A percentile compares a stretch with the other conserved stretches of the same genome.
These are phyloP conservation scores for Aurifilum marmelostoma DNA, from an alignment of 2,329 filamentous ascomycete genomes.

Conservation along the genomic window DNA sequence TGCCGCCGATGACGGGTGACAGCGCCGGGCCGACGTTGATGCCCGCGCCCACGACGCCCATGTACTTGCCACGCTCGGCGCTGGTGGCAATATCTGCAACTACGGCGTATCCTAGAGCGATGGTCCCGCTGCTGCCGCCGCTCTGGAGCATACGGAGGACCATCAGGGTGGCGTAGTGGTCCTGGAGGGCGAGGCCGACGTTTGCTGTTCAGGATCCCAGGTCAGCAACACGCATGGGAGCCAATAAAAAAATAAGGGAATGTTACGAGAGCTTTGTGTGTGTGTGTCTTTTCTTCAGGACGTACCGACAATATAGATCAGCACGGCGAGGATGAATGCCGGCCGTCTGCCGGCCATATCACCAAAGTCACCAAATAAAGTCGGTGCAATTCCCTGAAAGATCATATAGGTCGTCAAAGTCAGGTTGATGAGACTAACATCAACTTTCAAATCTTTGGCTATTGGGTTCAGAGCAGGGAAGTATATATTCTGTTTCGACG, in stretches of 20 bases:
- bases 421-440: slow-evolving; percentile 49
- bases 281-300: too few species aligned
- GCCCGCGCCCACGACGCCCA: slow-evolving; percentile 66
- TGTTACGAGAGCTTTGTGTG: too few species aligned
- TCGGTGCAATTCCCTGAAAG: slow-evolving; percentile 64
- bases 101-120: slow-evolving; percentile 73
- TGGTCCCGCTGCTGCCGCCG: slow-evolving; percentile 66
- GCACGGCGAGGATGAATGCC: slow-evolving; percentile 61
- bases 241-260: neutral
- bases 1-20: slow-evolving; percentile 65
- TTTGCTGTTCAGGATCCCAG: slow-evolving; percentile 48
- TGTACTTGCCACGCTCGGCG: slow-evolving; percentile 72
- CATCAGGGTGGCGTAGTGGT: slow-evolving; percentile 60
- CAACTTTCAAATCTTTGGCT: slow-evolving; percentile 43
- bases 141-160: slow-evolving; percentile 66
- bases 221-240: neutral
- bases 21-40: slow-evolving; percentile 59
- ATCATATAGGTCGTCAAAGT: slow-evolving; percentile 66
- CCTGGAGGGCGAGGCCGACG: slow-evolving; percentile 61
- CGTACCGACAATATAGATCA: slow-evolving; percentile 52
- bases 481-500: slow-evolving; percentile 52
- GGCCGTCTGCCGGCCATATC: slow-evolving; percentile 65
- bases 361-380: slow-evolving; percentile 63
- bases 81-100: slow-evolving; percentile 72
- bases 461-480: slow-evolving; percentile 49